Percentiles rank a stretch among this genome's conserved stretches.
Conservation (phyloP, 2,329 filamentous ascomycete species). For the Aureobasidium musti region DNA sequence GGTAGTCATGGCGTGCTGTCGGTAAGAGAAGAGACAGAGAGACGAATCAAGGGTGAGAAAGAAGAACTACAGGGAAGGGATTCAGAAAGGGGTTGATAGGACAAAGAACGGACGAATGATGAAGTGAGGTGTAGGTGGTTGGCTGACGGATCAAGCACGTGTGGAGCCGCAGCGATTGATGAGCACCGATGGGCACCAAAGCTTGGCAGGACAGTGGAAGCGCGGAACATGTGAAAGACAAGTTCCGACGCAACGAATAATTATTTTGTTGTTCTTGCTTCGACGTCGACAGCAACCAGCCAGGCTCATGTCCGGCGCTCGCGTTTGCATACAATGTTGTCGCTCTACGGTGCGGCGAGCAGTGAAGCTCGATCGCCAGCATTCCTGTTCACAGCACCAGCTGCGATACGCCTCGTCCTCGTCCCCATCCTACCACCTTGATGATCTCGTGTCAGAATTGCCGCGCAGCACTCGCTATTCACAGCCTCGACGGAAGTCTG, state of each 20-base stretch:
- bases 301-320: slow-evolving; percentile 16
- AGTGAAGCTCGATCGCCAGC: neutral
- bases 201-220: neutral
- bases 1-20: slow-evolving; percentile 67
- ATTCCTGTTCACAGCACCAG: neutral
- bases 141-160: neutral
- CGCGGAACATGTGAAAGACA: slow-evolving; percentile 3
- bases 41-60: neutral
- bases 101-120: neutral
- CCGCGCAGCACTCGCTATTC: slow-evolving; percentile 27
- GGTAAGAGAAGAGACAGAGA: slow-evolving; percentile 1
- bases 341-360: neutral
- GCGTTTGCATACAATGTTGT: slow-evolving; percentile 12
- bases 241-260: neutral
- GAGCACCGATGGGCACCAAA: neutral
- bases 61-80: neutral
- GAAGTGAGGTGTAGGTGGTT: neutral
- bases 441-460: slow-evolving; percentile 4
- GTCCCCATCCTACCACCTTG: slow-evolving; percentile 15
- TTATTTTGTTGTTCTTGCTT: neutral
- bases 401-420: slow-evolving; percentile 10
- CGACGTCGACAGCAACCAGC: neutral
- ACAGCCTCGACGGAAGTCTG: slow-evolving; percentile 5
- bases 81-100: neutral
- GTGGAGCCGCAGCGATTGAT: neutral